Evolutionary conservation across 495 filamentous ascomycete species (phyloP).

Genomic region (Trichoderma gamsii): DNA sequence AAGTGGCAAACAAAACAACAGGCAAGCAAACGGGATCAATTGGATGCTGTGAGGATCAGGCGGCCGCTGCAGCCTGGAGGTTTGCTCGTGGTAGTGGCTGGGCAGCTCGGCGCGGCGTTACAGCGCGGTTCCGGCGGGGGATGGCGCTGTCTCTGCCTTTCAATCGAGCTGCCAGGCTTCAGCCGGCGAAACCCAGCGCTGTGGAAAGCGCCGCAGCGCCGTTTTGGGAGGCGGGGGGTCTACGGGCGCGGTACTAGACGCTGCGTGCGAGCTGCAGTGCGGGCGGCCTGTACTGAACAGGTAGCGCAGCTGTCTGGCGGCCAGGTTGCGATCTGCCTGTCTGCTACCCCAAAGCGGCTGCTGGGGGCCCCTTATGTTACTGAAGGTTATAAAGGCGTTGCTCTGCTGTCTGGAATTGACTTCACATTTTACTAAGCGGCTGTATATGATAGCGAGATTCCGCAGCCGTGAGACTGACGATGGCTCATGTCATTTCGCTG

Average conservation of each 20-base stretch:
- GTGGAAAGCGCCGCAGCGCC: conserved; percentile 8
- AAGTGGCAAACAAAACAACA: neutral
- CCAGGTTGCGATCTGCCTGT: neutral
- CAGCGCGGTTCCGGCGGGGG: neutral
- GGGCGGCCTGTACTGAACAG: neutral
- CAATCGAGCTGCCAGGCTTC: neutral
- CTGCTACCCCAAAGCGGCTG: too few relatives aligned
- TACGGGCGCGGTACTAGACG: neutral
- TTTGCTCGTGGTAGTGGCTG: too few relatives aligned
- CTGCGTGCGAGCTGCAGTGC: neutral
- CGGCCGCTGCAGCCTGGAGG: neutral
- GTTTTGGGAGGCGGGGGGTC: neutral
- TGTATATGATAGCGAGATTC: too few relatives aligned
- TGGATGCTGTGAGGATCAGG: neutral
- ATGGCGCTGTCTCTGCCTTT: neutral
- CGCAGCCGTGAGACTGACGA: too few relatives aligned
- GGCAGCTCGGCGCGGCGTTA: neutral
- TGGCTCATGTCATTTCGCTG: too few relatives aligned
- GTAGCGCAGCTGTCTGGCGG: neutral
- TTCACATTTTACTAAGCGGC: too few relatives aligned
- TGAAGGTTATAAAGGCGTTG: too few relatives aligned
- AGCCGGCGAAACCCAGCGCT: conserved; percentile 4
- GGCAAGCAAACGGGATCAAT: neutral
- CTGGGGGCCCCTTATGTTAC: too few relatives aligned
- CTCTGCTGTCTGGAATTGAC: too few relatives aligned